Percentiles rank a stretch among this genome's conserved stretches.
Conservation (phyloP, 768 basidiomycete genomes). For the Lactarius trivialis region DNA sequence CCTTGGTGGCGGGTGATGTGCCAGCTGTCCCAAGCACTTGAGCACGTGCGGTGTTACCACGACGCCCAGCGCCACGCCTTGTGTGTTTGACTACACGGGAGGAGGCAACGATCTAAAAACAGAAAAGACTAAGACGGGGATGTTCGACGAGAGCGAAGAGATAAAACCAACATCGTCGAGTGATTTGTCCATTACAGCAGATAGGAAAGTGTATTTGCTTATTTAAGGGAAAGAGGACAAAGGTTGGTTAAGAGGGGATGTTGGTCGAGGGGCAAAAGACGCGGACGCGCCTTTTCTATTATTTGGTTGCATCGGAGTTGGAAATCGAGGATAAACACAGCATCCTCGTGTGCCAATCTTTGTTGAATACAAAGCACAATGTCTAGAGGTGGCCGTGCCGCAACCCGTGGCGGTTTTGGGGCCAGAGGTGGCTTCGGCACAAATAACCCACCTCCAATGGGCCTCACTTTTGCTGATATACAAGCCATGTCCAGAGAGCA, state of each 20-base stretch:
- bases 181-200: conserved; percentile 63
- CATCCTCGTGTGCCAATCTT: background rate
- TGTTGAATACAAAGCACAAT: conserved; percentile 26
- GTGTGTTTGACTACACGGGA: conserved; percentile 39
- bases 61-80: conserved; percentile 40
- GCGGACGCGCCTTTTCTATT: conserved; percentile 4
- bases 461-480: conserved; percentile 73
- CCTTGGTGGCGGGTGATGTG: conserved; percentile 44
- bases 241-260: background rate
- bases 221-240: background rate
- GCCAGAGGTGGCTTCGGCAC: conserved; percentile 39
- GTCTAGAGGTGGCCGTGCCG: conserved; percentile 47
- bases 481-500: conserved; percentile 71
- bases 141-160: conserved; percentile 24
- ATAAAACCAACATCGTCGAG: conserved; percentile 64
- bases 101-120: conserved; percentile 55
- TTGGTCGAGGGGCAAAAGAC: background rate
- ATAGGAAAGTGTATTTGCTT: background rate
- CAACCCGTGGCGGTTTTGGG: conserved; percentile 48
- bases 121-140: conserved; percentile 22
- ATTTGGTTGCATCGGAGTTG: conserved; percentile 23
- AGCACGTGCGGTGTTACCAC: conserved; percentile 41
- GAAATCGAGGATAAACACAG: conserved; percentile 4
- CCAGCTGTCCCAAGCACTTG: conserved; percentile 55
- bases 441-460: conserved; percentile 56